Conservation (phyloP, 75 land plant genomes). For the Larix kaempferi region DNA sequence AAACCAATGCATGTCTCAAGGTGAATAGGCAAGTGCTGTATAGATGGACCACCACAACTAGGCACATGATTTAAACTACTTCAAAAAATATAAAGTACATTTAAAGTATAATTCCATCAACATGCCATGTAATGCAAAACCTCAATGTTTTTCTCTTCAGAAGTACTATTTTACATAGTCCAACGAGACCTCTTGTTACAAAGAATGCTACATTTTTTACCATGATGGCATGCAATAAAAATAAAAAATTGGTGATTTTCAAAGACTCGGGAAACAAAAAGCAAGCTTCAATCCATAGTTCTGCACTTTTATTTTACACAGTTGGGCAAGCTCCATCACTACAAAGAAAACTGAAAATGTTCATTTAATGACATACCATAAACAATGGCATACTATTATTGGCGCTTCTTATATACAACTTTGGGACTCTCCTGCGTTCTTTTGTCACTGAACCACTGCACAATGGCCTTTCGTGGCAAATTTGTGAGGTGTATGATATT, state of each 20-base stretch:
- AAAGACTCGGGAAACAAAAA: background rate
- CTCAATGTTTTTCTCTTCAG: no score
- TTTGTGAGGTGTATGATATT: slow-evolving; percentile 79
- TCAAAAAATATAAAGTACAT: no score
- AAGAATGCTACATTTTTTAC: background rate
- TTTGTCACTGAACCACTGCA: slow-evolving; percentile 82
- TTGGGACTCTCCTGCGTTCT: slow-evolving; percentile 29
- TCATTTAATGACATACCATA: background rate
- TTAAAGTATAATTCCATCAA: no score
- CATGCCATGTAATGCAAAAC: no score
- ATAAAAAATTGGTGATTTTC: background rate
- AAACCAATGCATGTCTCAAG: no score
- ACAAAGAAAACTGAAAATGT: background rate
- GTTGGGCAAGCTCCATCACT: background rate
- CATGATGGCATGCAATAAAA: background rate
- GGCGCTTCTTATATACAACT: slow-evolving; percentile 3
- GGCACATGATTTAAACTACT: no score
- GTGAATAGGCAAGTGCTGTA: no score
- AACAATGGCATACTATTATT: background rate
- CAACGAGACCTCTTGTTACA: background rate
- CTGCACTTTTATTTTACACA: background rate
- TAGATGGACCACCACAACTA: no score
- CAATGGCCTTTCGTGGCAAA: slow-evolving; percentile 60
- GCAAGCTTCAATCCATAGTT: background rate
- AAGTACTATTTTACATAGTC: no score